A percentile compares a stretch with the other conserved stretches of the same genome.
phyloP scores from a whole-genome alignment of 768 basidiomycete genomes.

The Pluteus cervinus region DNA sequence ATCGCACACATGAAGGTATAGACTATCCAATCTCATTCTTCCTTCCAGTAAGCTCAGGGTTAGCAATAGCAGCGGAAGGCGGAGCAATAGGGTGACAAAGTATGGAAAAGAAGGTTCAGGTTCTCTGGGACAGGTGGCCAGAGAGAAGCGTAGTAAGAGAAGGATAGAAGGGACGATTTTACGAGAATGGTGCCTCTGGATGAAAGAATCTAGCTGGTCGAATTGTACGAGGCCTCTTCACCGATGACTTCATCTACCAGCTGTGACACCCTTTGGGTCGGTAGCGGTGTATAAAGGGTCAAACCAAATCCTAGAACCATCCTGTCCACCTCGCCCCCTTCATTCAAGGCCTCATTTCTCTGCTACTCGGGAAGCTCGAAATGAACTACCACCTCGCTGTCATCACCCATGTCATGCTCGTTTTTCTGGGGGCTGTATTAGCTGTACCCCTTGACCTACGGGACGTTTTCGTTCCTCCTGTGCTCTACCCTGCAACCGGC shows the following conservation, averaged over 20 bases:
- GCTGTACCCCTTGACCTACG: slow-evolving; percentile 19
- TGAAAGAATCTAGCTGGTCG: no score
- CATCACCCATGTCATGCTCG: slow-evolving; percentile 11
- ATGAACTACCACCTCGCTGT: slow-evolving; percentile 9
- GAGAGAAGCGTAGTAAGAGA: background rate
- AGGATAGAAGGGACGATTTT: background rate
- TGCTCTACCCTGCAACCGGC: slow-evolving; percentile 17
- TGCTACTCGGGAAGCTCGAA: slow-evolving; percentile 6
- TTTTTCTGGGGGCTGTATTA: slow-evolving; percentile 15
- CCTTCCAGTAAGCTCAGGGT: background rate
- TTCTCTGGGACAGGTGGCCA: background rate
- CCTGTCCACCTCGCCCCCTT: slow-evolving; percentile 3
- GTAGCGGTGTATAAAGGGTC: slow-evolving; percentile 4
- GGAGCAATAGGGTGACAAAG: background rate
- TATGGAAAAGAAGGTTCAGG: background rate
- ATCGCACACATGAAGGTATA: no score
- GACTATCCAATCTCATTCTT: no score
- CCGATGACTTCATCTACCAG: no score
- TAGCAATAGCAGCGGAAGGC: background rate
- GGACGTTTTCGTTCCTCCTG: slow-evolving; percentile 27
- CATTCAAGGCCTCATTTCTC: slow-evolving; percentile 7
- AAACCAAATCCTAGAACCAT: background rate
- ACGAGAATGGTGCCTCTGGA: no score
- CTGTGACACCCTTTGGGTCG: no score
- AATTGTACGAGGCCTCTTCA: no score